Evolutionary conservation across 352 stramenopile species (phyloP).

Genomic region (Nothophytophthora sp.): DNA sequence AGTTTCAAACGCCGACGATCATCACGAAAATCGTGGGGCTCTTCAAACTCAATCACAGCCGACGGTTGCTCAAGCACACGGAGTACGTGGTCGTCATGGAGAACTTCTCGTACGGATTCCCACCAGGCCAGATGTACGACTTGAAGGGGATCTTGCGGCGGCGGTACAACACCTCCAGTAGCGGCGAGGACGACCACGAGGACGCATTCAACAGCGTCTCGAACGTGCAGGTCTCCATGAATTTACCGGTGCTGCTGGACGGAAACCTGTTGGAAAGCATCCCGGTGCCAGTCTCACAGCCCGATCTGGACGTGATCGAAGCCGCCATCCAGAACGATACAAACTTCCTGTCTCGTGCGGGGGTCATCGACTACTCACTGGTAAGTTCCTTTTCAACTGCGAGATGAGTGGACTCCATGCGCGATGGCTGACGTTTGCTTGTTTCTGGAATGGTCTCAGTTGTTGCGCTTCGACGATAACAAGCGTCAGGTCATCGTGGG

Average conservation of each 20-base stretch:
- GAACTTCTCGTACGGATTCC: slow-evolving; percentile 82
- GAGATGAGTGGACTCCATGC: not conserved
- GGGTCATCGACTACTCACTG: slow-evolving; percentile 88
- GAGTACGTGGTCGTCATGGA: slow-evolving; percentile 90
- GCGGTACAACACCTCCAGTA: slow-evolving; percentile 54
- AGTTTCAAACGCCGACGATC: slow-evolving; percentile 56
- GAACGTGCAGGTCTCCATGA: slow-evolving; percentile 52
- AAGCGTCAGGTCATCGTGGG: slow-evolving; percentile 72
- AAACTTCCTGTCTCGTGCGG: slow-evolving; percentile 64
- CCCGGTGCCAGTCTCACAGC: slow-evolving; percentile 70
- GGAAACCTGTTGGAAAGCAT: slow-evolving; percentile 82
- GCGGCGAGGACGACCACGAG: slow-evolving; percentile 34
- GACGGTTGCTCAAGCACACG: slow-evolving; percentile 67
- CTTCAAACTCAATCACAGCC: slow-evolving; percentile 75
- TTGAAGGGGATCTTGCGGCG: slow-evolving; percentile 84
- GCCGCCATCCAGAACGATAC: slow-evolving; percentile 80
- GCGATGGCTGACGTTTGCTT: slow-evolving; percentile 9
- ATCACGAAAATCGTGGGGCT: slow-evolving; percentile 87
- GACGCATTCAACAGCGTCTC: slow-evolving; percentile 39
- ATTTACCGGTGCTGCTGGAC: slow-evolving; percentile 75
- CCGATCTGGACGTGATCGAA: slow-evolving; percentile 63
- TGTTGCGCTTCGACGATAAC: slow-evolving; percentile 84
- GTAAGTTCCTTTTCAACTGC: slow-evolving; percentile 30
- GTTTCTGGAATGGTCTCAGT: slow-evolving; percentile 19
- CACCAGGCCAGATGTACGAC: slow-evolving; percentile 82